Percentiles rank a stretch among this genome's conserved stretches.
phyloP scores from a whole-genome alignment of 1,284 basidiomycete genomes.

The Trametes hirsuta region DNA sequence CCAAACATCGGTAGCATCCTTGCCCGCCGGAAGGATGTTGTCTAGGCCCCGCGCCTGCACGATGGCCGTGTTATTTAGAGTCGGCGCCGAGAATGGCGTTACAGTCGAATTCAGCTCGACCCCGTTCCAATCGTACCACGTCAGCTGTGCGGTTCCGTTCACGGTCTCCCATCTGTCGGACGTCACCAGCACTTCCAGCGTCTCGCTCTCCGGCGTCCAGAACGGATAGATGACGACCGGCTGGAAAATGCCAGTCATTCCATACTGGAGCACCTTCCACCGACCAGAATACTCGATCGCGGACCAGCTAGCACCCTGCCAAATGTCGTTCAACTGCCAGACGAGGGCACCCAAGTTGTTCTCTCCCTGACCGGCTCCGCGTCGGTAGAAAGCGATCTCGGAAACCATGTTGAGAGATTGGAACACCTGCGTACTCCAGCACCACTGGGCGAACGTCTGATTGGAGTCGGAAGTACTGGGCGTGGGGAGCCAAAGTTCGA shows the following conservation, averaged over 20 bases:
- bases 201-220: constrained; percentile 52
- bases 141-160: constrained; percentile 50
- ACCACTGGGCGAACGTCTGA: constrained; percentile 65
- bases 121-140: constrained; percentile 64
- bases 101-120: constrained; percentile 42
- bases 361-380: constrained; percentile 56
- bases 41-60: constrained; percentile 43
- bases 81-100: constrained; percentile 47
- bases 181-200: constrained; percentile 52
- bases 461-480: constrained; percentile 53
- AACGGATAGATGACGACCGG: constrained; percentile 58
- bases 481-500: constrained; percentile 57
- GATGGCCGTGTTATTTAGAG: constrained; percentile 54
- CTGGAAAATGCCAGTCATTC: constrained; percentile 48
- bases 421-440: constrained; percentile 63
- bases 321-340: constrained; percentile 72
- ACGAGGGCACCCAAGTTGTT: constrained; percentile 64
- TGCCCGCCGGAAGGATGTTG: constrained; percentile 48
- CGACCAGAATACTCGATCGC: constrained; percentile 63
- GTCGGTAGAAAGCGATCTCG: constrained; percentile 64
- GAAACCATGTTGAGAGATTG: constrained; percentile 60
- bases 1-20: constrained; percentile 49
- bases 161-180: constrained; percentile 57
- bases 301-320: constrained; percentile 67
- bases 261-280: constrained; percentile 67